Conservation (phyloP, 306 rosid species). For the Cicer bijugum region DNA sequence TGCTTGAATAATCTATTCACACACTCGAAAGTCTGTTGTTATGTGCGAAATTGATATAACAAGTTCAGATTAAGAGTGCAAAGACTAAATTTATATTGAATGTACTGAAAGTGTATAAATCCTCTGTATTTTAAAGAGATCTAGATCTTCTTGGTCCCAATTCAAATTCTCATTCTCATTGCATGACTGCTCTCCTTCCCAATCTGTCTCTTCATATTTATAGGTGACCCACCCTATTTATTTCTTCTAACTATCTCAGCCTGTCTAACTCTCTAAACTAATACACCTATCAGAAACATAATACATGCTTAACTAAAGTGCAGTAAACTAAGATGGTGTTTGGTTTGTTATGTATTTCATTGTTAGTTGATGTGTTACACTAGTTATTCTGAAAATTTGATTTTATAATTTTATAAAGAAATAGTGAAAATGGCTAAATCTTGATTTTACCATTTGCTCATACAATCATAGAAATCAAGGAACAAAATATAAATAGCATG, state of each 20-base stretch:
- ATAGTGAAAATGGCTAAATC: background rate
- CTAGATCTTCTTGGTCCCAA: background rate
- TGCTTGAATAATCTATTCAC: slow-evolving; percentile 8
- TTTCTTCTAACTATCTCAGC: background rate
- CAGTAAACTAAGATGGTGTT: background rate
- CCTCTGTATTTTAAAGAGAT: background rate
- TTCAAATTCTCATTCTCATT: too few relatives aligned
- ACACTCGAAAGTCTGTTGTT: background rate
- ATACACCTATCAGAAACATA: slow-evolving; percentile 7
- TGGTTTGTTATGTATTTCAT: slow-evolving; percentile 26
- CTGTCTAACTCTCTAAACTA: background rate
- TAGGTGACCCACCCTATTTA: too few relatives aligned
- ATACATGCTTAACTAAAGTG: background rate
- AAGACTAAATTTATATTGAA: background rate
- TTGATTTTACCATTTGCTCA: background rate
- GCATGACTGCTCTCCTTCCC: too few relatives aligned
- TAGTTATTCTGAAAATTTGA: background rate
- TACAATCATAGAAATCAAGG: background rate
- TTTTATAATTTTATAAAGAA: background rate
- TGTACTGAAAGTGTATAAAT: background rate
- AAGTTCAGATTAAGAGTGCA: background rate
- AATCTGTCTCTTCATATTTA: too few relatives aligned
- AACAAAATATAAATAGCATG: background rate
- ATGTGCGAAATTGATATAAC: slow-evolving; percentile 1
- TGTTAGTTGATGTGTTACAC: background rate